These are phyloP conservation scores for Prunella vulgaris DNA, from an alignment of 257 asterid genomes.

Conservation along the genomic window DNA sequence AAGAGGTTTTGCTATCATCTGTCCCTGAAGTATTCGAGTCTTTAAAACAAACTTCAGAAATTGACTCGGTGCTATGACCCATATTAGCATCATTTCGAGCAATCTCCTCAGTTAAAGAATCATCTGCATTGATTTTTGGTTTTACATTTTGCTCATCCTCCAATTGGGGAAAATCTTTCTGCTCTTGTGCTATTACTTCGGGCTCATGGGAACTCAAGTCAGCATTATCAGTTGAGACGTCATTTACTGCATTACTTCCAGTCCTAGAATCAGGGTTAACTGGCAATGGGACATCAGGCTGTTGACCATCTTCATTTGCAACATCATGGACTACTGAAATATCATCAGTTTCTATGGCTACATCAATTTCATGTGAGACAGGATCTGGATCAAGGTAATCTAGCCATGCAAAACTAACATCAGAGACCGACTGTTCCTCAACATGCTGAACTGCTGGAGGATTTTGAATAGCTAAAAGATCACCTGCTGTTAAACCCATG, in stretches of 20 bases:
- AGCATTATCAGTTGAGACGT: conserved; percentile 23
- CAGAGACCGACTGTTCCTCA: conserved; percentile 22
- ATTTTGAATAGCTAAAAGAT: conserved; percentile 30
- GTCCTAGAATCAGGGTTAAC: conserved; percentile 23
- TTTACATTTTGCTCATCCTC: conserved; percentile 28
- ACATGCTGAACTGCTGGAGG: conserved; percentile 25
- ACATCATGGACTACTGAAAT: conserved; percentile 27
- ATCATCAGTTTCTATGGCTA: conserved; percentile 33
- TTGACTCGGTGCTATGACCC: conserved; percentile 31
- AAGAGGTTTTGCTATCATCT: conserved; percentile 42
- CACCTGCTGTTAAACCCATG: conserved; percentile 42
- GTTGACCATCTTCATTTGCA: conserved; percentile 37
- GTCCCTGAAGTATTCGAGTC: conserved; percentile 36
- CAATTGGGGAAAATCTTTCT: conserved; percentile 25
- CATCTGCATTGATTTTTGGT: conserved; percentile 22
- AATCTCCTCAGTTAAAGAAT: conserved; percentile 24
- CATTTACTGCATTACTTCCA: conserved; percentile 20
- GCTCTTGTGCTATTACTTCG: conserved; percentile 25
- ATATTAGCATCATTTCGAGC: conserved; percentile 26
- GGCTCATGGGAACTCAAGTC: conserved; percentile 28
- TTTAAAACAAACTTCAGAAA: conserved; percentile 24
- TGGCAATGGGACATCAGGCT: conserved; percentile 25
- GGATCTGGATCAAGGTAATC: conserved; percentile 45
- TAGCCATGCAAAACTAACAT: conserved; percentile 48
- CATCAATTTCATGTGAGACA: conserved; percentile 24